Base-by-base conservation (phyloP, 345 rosid genomes). In the Cardamine resedifolia region DNA sequence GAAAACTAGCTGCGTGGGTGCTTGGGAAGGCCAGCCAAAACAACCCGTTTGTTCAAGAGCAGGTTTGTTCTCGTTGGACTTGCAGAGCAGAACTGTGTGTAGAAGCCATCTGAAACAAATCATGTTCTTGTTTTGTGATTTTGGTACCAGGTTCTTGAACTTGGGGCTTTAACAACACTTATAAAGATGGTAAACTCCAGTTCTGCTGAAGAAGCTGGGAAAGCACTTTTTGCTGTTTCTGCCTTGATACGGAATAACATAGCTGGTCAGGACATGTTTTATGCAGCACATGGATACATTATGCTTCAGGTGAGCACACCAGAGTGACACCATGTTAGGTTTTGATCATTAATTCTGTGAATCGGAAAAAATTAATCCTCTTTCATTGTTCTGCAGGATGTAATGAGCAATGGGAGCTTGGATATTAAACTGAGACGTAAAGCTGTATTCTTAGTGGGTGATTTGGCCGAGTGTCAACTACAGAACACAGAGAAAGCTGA, bases 11-110 rank as follows among this genome's bases (percentile, higher is more conserved):
- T 68, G 98, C 99, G 33, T 95, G 99, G 99, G 85, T 95, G 71
- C 78, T 95, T 8, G 99, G 99, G 53, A 90, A 81, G 79, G 96
- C 97, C 11, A 75, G 97, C 80, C 98, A 95, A 80, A 95, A 95
- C 78, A 86, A 91, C 81, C 90, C 90, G 10, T 71, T 80, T 78
- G 83, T 91, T 78, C 96, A 95, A 83, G 82, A 78, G 71, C 90
- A 95, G 93, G 98, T 88, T 27, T 47, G 61, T 48, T 36, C 26
- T 33, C 10, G 11, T 30, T 71, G 19, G 2, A 24, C 24, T 62
- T 43, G 49, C 51, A 56, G 15, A 66, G 49, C 57, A 36, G 58
- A 18, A 43, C 20, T 45, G 18, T 44, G 59, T 57, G 47, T 65
- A 24, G 49, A 43, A 52, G 2, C 70, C 66, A 26, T 66, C 51